Evolutionary conservation across 257 asterid species (phyloP).

Genomic region (Petrea volubilis): DNA sequence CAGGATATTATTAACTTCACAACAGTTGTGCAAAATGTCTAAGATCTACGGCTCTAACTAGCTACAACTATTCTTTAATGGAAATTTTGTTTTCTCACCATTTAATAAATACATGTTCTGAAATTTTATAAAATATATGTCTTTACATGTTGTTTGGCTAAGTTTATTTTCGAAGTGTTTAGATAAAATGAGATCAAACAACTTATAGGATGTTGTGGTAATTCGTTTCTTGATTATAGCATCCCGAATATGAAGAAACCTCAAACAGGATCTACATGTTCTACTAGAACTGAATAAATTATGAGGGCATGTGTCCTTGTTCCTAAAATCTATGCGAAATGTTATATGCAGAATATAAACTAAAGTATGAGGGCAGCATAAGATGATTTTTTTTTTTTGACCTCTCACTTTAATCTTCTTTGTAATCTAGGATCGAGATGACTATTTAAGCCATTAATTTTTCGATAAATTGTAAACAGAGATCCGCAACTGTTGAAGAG

Average conservation of each 20-base stretch:
- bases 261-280: too few species aligned
- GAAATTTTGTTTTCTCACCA: neutral
- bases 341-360: too few species aligned
- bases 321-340: neutral
- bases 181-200: too few species aligned
- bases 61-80: neutral
- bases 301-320: neutral
- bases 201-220: too few species aligned
- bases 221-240: too few species aligned
- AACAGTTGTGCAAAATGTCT: too few species aligned
- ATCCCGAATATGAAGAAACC: neutral
- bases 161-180: too few species aligned
- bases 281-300: neutral
- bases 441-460: neutral
- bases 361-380: neutral
- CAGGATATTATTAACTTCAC: neutral
- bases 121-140: too few species aligned
- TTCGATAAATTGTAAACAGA: constrained; percentile 30
- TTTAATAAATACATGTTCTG: neutral
- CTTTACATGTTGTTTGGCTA: too few species aligned
- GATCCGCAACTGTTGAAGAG: constrained; percentile 67
- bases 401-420: too few species aligned
- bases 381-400: too few species aligned
- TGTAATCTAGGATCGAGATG: neutral
- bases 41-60: neutral